Conservation (phyloP, 129 eudicot species). For the Chrysanthemum seticuspe region DNA sequence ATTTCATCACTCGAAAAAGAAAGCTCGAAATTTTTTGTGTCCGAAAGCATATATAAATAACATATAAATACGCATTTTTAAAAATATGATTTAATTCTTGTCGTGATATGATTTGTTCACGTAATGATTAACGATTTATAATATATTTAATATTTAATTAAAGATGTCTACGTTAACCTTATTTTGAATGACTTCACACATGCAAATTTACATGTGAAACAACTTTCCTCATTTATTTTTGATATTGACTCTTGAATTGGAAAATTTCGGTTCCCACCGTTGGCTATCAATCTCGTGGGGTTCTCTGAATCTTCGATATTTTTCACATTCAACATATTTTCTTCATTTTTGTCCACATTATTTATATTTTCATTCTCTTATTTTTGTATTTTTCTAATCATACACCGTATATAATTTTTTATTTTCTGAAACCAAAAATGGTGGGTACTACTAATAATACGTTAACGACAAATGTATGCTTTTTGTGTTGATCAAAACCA, state of each 20-base stretch:
- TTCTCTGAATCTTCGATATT: conserved; percentile 21
- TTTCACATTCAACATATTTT: conserved; percentile 13
- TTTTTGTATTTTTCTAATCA: conserved; percentile 1
- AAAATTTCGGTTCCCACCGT: conserved; percentile 28
- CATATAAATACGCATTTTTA: too few relatives aligned
- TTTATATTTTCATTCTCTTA: not conserved
- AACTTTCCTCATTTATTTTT: not conserved
- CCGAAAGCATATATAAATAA: too few relatives aligned
- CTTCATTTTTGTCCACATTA: not conserved
- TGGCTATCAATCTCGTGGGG: conserved; percentile 26
- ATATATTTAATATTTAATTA: too few relatives aligned
- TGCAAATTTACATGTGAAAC: too few relatives aligned
- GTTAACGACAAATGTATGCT: not conserved
- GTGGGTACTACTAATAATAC: not conserved
- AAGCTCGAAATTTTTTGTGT: too few relatives aligned
- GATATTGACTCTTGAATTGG: conserved; percentile 14
- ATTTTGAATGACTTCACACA: too few relatives aligned
- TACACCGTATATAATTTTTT: not conserved
- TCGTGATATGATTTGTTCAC: too few relatives aligned
- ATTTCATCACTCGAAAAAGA: too few relatives aligned
- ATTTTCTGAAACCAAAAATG: not conserved
- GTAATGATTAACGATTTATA: too few relatives aligned
- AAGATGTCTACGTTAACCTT: too few relatives aligned
- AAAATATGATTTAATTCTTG: too few relatives aligned
- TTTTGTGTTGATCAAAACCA: not conserved